phyloP scores from a whole-genome alignment of 108 stramenopile genomes.

The Ochromonas danica region DNA sequence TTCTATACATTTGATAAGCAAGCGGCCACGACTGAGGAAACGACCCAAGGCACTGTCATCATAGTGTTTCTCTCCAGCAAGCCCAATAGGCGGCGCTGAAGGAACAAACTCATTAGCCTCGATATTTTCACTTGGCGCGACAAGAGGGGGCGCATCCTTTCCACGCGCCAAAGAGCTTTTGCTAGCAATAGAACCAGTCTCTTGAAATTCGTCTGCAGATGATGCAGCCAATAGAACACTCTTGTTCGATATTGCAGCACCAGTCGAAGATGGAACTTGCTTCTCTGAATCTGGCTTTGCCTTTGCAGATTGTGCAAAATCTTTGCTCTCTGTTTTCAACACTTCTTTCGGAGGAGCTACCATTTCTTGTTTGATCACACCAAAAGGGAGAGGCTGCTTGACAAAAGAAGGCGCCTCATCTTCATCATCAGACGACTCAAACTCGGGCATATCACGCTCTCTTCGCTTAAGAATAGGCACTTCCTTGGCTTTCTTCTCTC shows the following conservation, averaged over 20 bases:
- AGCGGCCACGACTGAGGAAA: background rate
- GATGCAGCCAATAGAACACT: no score
- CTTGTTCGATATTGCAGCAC: no score
- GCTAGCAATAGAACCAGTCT: background rate
- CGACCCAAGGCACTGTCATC: conserved; percentile 1
- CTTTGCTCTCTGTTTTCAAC: background rate
- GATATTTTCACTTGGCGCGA: background rate
- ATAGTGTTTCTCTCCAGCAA: background rate
- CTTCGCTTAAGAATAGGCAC: conserved; percentile 16
- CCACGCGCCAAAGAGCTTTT: background rate
- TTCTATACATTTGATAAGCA: conserved; percentile 1
- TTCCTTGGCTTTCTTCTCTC: conserved; percentile 22
- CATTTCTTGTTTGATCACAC: background rate
- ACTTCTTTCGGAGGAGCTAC: no score
- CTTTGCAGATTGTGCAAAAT: no score
- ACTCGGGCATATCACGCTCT: conserved; percentile 21
- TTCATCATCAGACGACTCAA: conserved; percentile 33
- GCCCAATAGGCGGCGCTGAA: background rate
- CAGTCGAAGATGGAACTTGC: no score
- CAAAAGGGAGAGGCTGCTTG: conserved; percentile 16
- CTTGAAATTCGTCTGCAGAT: background rate
- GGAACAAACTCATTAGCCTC: background rate
- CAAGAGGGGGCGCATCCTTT: background rate
- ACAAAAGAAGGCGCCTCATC: conserved; percentile 11
- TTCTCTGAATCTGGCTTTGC: no score